A percentile compares a stretch with the other conserved stretches of the same genome.
Evolutionary conservation across 2,329 filamentous ascomycete genomes (phyloP).

Genomic region (Xylogone sp.): DNA sequence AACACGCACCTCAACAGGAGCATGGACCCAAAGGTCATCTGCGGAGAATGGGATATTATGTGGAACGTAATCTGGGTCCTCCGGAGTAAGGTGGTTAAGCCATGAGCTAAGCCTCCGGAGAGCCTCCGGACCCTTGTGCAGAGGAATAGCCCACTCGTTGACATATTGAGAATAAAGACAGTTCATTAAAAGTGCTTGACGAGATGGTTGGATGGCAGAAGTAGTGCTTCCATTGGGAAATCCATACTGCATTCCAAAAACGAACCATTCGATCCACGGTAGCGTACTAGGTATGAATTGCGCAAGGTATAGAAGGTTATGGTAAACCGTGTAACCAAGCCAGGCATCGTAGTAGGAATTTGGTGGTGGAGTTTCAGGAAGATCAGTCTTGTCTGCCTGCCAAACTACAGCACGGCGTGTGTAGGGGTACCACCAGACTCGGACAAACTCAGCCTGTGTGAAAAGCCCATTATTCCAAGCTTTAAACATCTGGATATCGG

Average conservation of each 20-base stretch:
- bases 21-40: slow-evolving; percentile 78
- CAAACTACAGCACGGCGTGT: slow-evolving; percentile 84
- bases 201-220: slow-evolving; percentile 74
- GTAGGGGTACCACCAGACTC: slow-evolving; percentile 98
- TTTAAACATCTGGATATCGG: slow-evolving; percentile 63
- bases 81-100: slow-evolving; percentile 63
- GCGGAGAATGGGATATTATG: slow-evolving; percentile 76
- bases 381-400: slow-evolving; percentile 75
- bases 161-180: slow-evolving; percentile 98
- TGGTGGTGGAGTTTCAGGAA: slow-evolving; percentile 51
- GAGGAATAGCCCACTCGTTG: slow-evolving; percentile 94
- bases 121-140: slow-evolving; percentile 82
- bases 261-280: slow-evolving; percentile 91
- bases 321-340: slow-evolving; percentile 86
- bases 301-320: slow-evolving; percentile 79
- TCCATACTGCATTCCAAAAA: slow-evolving; percentile 96
- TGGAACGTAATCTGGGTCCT: slow-evolving; percentile 59
- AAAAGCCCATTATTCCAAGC: slow-evolving; percentile 74
- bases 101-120: slow-evolving; percentile 79
- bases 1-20: slow-evolving; percentile 88
- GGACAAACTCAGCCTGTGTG: slow-evolving; percentile 81
- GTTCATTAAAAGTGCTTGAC: slow-evolving; percentile 86
- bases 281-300: slow-evolving; percentile 75
- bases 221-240: slow-evolving; percentile 68
- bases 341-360: slow-evolving; percentile 75